Conservation (phyloP, 345 rosid genomes). For the Arabidopsis suecica region DNA sequence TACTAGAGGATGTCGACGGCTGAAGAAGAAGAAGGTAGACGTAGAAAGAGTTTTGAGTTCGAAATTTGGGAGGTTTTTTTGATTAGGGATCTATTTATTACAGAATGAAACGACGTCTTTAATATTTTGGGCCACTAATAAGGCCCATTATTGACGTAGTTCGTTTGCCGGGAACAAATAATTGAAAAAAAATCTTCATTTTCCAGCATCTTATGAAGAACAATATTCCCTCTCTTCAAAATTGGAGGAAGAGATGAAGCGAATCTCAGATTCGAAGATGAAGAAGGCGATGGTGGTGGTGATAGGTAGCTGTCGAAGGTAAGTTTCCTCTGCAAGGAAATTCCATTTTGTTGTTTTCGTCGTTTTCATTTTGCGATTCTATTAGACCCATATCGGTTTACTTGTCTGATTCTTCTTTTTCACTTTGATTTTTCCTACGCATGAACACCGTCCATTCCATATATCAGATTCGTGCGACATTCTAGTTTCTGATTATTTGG, state of each 20-base stretch:
- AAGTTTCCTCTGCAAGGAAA: neutral
- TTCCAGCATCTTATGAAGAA: neutral
- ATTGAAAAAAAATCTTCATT: neutral
- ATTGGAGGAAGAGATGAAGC: neutral
- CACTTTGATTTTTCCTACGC: neutral
- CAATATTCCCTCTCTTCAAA: neutral
- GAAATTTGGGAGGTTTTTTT: too few species aligned
- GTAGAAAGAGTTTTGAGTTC: too few species aligned
- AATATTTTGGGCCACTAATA: neutral
- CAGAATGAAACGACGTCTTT: too few species aligned
- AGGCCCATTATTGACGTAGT: slow-evolving; percentile 5
- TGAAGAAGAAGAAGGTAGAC: too few species aligned
- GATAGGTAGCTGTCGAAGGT: neutral
- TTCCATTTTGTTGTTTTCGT: neutral
- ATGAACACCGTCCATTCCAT: neutral
- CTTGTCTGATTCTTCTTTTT: neutral
- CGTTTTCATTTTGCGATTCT: neutral
- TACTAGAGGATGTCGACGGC: too few species aligned
- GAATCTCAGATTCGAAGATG: slow-evolving; percentile 5
- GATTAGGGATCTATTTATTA: too few species aligned
- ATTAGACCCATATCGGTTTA: too few species aligned
- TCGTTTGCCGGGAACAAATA: neutral
- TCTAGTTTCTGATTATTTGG: too few species aligned
- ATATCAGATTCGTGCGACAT: neutral
- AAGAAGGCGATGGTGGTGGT: slow-evolving; percentile 1